Evolutionary conservation across 805 yeast species (phyloP), one percentile per base, ranked within the genome.

Genomic region (Spathaspora gorwiae): DNA sequence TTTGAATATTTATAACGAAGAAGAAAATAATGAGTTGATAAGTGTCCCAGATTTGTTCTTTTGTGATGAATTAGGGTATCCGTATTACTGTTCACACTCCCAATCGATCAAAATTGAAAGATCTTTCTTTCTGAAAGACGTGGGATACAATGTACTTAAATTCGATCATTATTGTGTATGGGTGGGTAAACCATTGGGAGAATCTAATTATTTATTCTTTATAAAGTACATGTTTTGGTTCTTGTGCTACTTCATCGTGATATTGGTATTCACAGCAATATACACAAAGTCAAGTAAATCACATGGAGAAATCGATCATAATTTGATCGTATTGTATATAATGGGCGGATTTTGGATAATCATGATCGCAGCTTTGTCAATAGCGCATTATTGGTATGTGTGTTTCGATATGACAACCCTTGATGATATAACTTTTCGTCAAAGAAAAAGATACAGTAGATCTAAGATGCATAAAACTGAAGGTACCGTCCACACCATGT

Each of bases 141-240:
- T 66, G 43, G 74, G 72, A 2, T 56, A 62, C 24, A 88, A 95
- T 57, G 80, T 90, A 0, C 80, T 87, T 0, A 72, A 76, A 46
- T 84, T 87, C 71, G 98, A 90, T 62, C 98, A 90, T 60, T 84
- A 74, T 55, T 90, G 98, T 59, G 57, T 80, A 0, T 89, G 88
- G 84, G 62, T 92, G 0, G 95, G 95, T 1, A 60, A 74, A 0
- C 78, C 80, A 5, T 78, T 90, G 37, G 97, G 96, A 0, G 75
- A 77, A 47, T 60, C 66, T 34, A 90, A 92, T 62, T 80, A 80
- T 58, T 58, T 75, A 41, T 64, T 70, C 27, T 90, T 90, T 54
- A 42, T 82, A 3, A 80, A 78, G 49, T 83, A 75, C 54, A 55
- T 75, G 30, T 36, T 70, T 5, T 66, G 69, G 54, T 61, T 72